Evolutionary conservation across 768 basidiomycete species (phyloP).

Genomic region (Lactarius akahatsu): DNA sequence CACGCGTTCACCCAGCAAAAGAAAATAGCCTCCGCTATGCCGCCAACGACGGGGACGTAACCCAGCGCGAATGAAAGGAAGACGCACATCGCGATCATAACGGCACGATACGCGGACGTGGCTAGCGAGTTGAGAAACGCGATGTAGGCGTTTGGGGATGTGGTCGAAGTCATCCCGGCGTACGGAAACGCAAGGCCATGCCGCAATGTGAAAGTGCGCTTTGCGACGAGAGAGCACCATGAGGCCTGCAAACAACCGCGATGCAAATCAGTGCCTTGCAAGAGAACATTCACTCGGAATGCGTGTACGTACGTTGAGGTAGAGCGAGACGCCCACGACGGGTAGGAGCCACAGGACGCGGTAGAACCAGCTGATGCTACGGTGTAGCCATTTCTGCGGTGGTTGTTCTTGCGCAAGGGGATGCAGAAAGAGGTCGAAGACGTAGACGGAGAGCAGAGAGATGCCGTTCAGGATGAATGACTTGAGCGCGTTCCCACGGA

Average conservation of each 20-base stretch:
- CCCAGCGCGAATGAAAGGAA: slow-evolving; percentile 63
- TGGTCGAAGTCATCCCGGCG: slow-evolving; percentile 47
- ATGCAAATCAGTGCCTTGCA: background rate
- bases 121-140: slow-evolving; percentile 74
- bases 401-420: slow-evolving; percentile 63
- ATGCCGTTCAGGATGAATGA: slow-evolving; percentile 70
- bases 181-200: slow-evolving; percentile 45
- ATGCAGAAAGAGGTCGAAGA: slow-evolving; percentile 69
- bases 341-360: slow-evolving; percentile 79
- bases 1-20: slow-evolving; percentile 87
- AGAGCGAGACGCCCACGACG: slow-evolving; percentile 70
- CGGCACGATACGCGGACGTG: slow-evolving; percentile 75
- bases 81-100: slow-evolving; percentile 80
- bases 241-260: slow-evolving; percentile 51
- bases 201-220: slow-evolving; percentile 68
- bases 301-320: slow-evolving; percentile 66
- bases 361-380: slow-evolving; percentile 75
- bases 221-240: slow-evolving; percentile 77
- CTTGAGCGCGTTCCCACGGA: slow-evolving; percentile 72
- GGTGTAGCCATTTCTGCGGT: slow-evolving; percentile 64
- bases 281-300: background rate
- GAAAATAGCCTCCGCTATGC: slow-evolving; percentile 61
- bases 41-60: slow-evolving; percentile 65
- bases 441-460: slow-evolving; percentile 69
- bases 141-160: slow-evolving; percentile 58